Evolutionary conservation across 106 monocot genomes (phyloP), one percentile per base, ranked within the genome.

Genomic region (Dactylorhiza incarnata): DNA sequence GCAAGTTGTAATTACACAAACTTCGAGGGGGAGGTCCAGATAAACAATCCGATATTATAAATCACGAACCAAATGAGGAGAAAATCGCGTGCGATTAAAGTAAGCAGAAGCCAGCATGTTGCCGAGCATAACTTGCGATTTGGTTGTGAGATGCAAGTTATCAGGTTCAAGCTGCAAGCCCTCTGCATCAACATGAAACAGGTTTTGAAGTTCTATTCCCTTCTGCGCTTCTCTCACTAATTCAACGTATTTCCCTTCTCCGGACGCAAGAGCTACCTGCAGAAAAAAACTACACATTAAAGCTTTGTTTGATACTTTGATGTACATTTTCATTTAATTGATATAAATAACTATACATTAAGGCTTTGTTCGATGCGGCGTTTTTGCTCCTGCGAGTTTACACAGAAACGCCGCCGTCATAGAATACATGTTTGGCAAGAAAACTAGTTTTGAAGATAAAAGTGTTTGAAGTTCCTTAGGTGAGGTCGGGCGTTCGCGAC

Each of bases 241-340:
- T 0, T 83, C 84, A 49, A 71, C 63, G 71, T 75, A 82, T 14
- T 46, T 76, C 19, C 87, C 77, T 22, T 80, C 75, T 22, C 84
- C 84, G 14, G 86, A 89, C 55, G 89, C 89, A 72, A 89, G 70
- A 77, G 89, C 89, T 13, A 89, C 86, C 89, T 89, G 22, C 65
- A 65, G 7, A 6, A n/a, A 6, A n/a, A 5, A 52, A 52, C 12
- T 52, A 52, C 9, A 52, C 10, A 10, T 50, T 10, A 50, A 50
- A n/a, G 7, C 49, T 50, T 50, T 50, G 7, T 50, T 5, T 50
- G 11, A 50, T 50, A 5, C 49, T 50, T 5, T 50, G 49, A 50
- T 50, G 49, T 50, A 50, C 7, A 6, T 6, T 14, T 52, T 11
- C 9, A 14, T 52, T 6, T 15, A 5, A 0, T n/a, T 0, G 19